These are phyloP conservation scores for Echium plantagineum DNA, from an alignment of 257 asterid genomes.

Conservation along the genomic window DNA sequence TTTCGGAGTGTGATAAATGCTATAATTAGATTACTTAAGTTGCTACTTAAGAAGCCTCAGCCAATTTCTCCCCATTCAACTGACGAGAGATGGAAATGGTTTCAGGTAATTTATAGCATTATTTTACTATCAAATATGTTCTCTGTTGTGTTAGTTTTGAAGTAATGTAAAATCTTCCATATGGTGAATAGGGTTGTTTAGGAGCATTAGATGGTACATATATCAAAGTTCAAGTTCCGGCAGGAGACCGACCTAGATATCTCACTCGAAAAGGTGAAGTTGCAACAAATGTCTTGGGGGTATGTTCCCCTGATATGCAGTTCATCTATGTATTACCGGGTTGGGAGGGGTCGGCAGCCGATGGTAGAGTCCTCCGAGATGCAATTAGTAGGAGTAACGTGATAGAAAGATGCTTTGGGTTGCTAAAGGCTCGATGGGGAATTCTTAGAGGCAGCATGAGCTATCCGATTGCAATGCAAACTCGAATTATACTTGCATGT, in stretches of 20 bases:
- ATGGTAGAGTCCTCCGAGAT: neutral
- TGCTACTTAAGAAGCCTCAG: neutral
- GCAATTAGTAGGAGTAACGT: conserved; percentile 4
- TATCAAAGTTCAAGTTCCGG: conserved; percentile 1
- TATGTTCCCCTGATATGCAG: neutral
- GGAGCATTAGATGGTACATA: conserved; percentile 12
- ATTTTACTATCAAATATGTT: neutral
- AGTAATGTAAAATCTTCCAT: no score
- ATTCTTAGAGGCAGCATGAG: no score
- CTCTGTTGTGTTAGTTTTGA: no score
- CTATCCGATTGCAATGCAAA: no score
- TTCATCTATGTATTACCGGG: neutral
- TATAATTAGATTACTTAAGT: neutral
- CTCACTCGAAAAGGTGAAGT: conserved; percentile 9
- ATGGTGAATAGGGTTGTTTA: conserved; percentile 1
- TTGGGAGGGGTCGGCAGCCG: conserved; percentile 1
- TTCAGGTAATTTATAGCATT: conserved; percentile 1
- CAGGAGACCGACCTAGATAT: conserved; percentile 5
- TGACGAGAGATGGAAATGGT: conserved; percentile 3
- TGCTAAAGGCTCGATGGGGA: no score
- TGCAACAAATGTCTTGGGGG: conserved; percentile 10
- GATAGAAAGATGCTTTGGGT: neutral
- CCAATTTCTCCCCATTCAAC: neutral
- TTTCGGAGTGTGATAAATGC: neutral
- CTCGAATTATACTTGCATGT: no score